Evolutionary conservation across 176 grass and related monocot species (phyloP).

Genomic region (Puya raimondii): DNA sequence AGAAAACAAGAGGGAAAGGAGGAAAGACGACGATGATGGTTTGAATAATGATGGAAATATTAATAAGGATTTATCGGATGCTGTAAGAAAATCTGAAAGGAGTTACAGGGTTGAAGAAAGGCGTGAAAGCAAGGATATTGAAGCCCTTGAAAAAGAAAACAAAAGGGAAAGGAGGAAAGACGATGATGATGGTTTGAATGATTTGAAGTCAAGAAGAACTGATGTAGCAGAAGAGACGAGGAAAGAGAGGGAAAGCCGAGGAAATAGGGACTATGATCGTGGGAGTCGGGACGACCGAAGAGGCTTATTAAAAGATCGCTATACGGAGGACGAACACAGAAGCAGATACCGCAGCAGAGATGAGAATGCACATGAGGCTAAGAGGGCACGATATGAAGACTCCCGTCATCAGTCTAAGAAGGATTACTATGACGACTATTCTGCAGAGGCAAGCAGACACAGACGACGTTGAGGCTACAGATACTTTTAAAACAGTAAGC

Average conservation of each 20-base stretch:
- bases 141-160: neutral
- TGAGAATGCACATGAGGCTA: conserved; percentile 31
- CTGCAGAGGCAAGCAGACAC: conserved; percentile 36
- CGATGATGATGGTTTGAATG: neutral
- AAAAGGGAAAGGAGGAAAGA: conserved; percentile 4
- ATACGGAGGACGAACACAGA: conserved; percentile 20
- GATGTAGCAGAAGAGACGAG: conserved; percentile 16
- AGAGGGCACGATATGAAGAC: conserved; percentile 23
- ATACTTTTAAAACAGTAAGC: conserved; percentile 21
- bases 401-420: conserved; percentile 24
- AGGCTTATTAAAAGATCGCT: neutral
- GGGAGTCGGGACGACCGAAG: conserved; percentile 23
- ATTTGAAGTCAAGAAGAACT: conserved; percentile 12
- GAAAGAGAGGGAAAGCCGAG: conserved; percentile 22
- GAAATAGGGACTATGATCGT: conserved; percentile 24
- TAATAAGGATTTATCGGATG: too few relatives aligned
- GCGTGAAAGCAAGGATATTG: conserved; percentile 1
- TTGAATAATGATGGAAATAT: too few relatives aligned
- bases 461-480: neutral
- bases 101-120: too few relatives aligned
- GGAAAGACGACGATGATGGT: too few relatives aligned
- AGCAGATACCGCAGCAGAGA: conserved; percentile 20
- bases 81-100: too few relatives aligned
- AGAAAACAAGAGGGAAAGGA: too few relatives aligned
- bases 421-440: conserved; percentile 35